phyloP scores from a whole-genome alignment of 179 eudicot genomes.

The Silene vulgaris region DNA sequence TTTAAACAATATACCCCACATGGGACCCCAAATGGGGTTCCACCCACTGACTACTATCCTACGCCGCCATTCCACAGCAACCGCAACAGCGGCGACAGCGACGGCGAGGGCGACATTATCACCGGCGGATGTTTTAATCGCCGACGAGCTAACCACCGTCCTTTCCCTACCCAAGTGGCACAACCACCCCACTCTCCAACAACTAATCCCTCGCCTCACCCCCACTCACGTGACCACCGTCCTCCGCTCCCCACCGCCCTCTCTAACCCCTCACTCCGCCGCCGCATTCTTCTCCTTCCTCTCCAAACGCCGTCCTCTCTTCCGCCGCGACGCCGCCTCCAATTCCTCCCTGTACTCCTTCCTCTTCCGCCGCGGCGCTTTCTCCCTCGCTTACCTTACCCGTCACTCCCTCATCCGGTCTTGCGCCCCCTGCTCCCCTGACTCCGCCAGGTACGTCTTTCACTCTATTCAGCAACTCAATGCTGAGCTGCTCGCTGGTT shows the following conservation, averaged over 20 bases:
- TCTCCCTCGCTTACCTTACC: neutral
- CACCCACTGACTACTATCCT: too few species aligned
- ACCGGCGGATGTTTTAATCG: too few species aligned
- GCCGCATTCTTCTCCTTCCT: conserved; percentile 49
- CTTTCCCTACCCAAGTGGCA: conserved; percentile 55
- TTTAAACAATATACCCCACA: too few species aligned
- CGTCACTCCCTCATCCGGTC: neutral
- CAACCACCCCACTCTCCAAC: conserved; percentile 42
- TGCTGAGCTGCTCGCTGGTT: neutral
- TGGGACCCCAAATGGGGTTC: too few species aligned
- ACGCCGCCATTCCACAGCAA: too few species aligned
- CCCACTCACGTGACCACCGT: conserved; percentile 38
- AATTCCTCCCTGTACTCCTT: conserved; percentile 33
- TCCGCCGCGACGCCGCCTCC: conserved; percentile 39
- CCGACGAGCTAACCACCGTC: neutral
- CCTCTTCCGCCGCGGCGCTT: neutral
- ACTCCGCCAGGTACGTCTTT: neutral
- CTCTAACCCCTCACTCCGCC: conserved; percentile 32
- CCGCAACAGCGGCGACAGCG: too few species aligned
- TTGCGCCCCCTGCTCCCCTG: neutral
- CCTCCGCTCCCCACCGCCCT: neutral
- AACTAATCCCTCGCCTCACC: conserved; percentile 40
- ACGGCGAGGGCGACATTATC: too few species aligned
- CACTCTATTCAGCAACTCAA: neutral
- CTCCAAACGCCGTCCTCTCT: conserved; percentile 30